Evolutionary conservation across 148 eudicot genomes (phyloP), one percentile per base, ranked within the genome.

Genomic region (Vaccinium darrowii): DNA sequence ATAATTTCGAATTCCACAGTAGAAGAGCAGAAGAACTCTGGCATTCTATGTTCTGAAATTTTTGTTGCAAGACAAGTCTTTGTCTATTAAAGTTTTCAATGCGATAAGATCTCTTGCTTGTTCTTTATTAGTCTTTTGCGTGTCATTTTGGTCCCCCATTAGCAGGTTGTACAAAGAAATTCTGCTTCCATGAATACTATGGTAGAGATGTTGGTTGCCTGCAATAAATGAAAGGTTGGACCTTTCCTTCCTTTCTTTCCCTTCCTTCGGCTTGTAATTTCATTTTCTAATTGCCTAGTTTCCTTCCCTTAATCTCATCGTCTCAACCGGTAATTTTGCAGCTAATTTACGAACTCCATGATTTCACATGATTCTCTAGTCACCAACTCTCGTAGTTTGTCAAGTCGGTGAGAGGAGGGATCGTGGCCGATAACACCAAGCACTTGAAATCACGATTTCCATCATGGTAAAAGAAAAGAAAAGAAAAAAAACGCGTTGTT

Each of bases 91-190:
- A 74, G 21, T 6, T 83, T 25, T 75, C 81, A 76, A 53, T 25
- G 33, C 76, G 50, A 43, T 15, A 30, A 43, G 21, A 30, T 43
- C 56, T 76, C 3, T 58, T 84, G 75, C 56, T 76, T 47, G 56
- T 16, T 73, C 85, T 75, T 75, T 19, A 65, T 57, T 19, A 65
- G 39, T 16, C 58, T 19, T 19, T 19, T 62, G 8, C 69, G n/a
- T 62, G 74, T 30, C 39, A 69, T 53, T 90, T 84, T 86, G 87
- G 91, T 86, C 88, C 86, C 89, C 86, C 86, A 27, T 27, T 23
- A 57, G 58, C 85, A 90, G 89, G 83, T 78, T 47, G 86, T 54
- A 77, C 76, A 84, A 83, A 75, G 78, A 84, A 79, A 76, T 30
- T 60, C 50, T 33, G 50, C 87, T 27, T 76, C 78, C 84, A 60